phyloP scores from a whole-genome alignment of 495 filamentous ascomycete genomes.

The Penicillium desertorum region DNA sequence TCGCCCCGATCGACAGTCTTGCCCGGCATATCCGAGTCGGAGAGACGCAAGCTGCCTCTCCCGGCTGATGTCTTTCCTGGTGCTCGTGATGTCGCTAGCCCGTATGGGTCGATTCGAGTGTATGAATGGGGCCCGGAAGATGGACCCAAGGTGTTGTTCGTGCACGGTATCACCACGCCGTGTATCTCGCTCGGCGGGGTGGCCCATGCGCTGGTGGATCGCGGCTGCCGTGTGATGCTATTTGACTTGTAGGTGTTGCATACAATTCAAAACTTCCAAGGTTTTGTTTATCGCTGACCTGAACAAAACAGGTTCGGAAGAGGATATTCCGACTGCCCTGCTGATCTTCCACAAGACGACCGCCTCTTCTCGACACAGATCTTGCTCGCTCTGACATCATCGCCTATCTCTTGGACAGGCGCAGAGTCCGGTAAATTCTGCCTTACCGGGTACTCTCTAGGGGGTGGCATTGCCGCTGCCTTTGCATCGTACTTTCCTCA shows the following conservation, averaged over 20 bases:
- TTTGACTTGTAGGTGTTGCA: slow-evolving; percentile 56
- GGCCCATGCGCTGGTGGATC: slow-evolving; percentile 66
- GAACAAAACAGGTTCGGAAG: slow-evolving; percentile 61
- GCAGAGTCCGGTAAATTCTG: slow-evolving; percentile 56
- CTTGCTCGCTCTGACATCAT: slow-evolving; percentile 67
- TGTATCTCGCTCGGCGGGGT: slow-evolving; percentile 68
- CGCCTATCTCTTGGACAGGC: slow-evolving; percentile 65
- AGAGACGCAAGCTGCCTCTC: slow-evolving; percentile 59
- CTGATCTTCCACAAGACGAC: slow-evolving; percentile 65
- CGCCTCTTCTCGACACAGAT: slow-evolving; percentile 76
- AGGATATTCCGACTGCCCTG: slow-evolving; percentile 72
- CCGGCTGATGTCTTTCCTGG: slow-evolving; percentile 75
- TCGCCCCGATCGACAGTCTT: slow-evolving; percentile 51
- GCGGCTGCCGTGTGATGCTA: slow-evolving; percentile 79
- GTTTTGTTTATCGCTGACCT: not conserved
- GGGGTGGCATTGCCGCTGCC: slow-evolving; percentile 73
- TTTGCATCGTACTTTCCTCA: slow-evolving; percentile 72
- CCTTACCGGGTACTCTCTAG: slow-evolving; percentile 81
- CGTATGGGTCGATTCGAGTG: slow-evolving; percentile 77
- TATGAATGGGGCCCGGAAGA: slow-evolving; percentile 89
- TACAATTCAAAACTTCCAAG: too few species aligned
- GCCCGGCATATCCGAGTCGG: slow-evolving; percentile 44
- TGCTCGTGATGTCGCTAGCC: slow-evolving; percentile 67
- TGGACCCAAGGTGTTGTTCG: slow-evolving; percentile 73
- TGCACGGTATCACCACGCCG: slow-evolving; percentile 87